Conservation (phyloP, 805 yeast genomes). For the Yarrowia hollandica region DNA sequence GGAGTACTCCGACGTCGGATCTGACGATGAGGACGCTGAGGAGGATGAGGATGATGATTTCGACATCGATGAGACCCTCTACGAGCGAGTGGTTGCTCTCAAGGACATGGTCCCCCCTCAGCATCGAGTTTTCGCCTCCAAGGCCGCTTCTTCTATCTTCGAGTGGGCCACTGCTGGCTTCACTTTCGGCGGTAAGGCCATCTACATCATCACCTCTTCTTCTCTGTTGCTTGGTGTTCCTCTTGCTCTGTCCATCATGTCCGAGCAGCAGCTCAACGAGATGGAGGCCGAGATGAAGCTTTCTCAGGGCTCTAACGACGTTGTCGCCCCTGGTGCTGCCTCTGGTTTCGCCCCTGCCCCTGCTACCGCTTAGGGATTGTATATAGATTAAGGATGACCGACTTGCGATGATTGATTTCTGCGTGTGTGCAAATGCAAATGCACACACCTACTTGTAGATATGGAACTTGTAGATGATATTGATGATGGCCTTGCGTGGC, state of each 20-base stretch:
- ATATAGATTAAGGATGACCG: slow-evolving; percentile 21
- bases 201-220: slow-evolving; percentile 86
- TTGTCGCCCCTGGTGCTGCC: slow-evolving; percentile 44
- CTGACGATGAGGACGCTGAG: slow-evolving; percentile 52
- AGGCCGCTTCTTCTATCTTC: slow-evolving; percentile 41
- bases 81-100: slow-evolving; percentile 86
- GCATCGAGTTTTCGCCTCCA: slow-evolving; percentile 59
- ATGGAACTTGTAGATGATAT: no score
- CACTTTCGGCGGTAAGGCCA: slow-evolving; percentile 65
- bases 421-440: no score
- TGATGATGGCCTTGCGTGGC: no score
- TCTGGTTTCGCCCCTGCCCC: slow-evolving; percentile 41
- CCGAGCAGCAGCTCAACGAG: slow-evolving; percentile 91
- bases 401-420: slow-evolving; percentile 2
- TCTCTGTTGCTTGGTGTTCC: slow-evolving; percentile 90
- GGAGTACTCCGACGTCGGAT: slow-evolving; percentile 56
- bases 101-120: slow-evolving; percentile 89
- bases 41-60: slow-evolving; percentile 70
- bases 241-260: slow-evolving; percentile 78
- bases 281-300: slow-evolving; percentile 85
- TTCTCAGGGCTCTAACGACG: slow-evolving; percentile 39
- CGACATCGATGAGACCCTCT: slow-evolving; percentile 73
- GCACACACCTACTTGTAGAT: no score
- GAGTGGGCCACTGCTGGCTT: slow-evolving; percentile 49
- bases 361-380: slow-evolving; percentile 30